Percentiles rank a stretch among this genome's conserved stretches.
Evolutionary conservation across 2,329 filamentous ascomycete species (phyloP).

Genomic region (Ceratocystis ficicola): DNA sequence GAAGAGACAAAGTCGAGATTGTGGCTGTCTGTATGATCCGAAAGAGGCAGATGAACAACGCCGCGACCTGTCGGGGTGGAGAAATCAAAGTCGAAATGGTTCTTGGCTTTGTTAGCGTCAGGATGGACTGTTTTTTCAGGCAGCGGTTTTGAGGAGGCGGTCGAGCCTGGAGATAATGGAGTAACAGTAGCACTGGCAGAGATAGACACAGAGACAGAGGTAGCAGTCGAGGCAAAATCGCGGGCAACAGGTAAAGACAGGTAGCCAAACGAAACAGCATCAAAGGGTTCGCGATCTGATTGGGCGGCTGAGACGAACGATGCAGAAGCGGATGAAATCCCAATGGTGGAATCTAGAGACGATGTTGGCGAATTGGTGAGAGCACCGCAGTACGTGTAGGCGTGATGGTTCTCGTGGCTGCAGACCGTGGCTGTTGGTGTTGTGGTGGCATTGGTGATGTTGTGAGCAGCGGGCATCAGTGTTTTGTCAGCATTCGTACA

Average conservation of each 20-base stretch:
- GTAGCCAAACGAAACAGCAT: background rate
- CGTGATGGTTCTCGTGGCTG: background rate
- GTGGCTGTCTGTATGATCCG: constrained; percentile 12
- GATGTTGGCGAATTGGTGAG: constrained; percentile 5
- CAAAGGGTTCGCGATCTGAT: background rate
- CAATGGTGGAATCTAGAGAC: constrained; percentile 1
- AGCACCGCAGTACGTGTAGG: background rate
- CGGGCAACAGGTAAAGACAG: background rate
- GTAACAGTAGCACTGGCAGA: background rate
- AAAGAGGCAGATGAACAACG: constrained; percentile 17
- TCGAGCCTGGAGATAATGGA: background rate
- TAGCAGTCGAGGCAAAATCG: background rate
- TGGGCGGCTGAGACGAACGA: background rate
- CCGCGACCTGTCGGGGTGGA: constrained; percentile 2
- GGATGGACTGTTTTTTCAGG: background rate
- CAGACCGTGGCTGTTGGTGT: background rate
- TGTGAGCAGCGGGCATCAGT: background rate
- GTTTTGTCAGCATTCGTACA: background rate
- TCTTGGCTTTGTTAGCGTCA: background rate
- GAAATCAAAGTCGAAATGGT: constrained; percentile 3
- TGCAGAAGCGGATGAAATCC: background rate
- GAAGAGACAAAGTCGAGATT: background rate
- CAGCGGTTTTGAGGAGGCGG: background rate
- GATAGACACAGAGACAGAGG: background rate
- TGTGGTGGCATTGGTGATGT: background rate